Evolutionary conservation across 768 basidiomycete genomes (phyloP).

Genomic region (Calvatia gigantea): DNA sequence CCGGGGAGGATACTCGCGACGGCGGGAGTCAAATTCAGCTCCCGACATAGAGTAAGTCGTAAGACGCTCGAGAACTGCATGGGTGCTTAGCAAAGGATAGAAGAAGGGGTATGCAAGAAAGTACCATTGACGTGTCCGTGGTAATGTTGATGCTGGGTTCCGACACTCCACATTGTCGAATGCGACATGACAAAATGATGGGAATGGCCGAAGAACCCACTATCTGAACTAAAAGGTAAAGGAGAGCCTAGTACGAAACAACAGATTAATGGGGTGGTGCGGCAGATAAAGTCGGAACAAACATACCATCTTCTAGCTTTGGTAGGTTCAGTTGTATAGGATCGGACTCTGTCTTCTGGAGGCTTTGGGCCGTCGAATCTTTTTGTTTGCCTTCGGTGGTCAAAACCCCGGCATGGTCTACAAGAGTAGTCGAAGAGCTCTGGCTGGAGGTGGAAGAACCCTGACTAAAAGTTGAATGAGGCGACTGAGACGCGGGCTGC

Average conservation of each 20-base stretch:
- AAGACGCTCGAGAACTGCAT: not conserved
- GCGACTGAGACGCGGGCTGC: not conserved
- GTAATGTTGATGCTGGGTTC: slow-evolving; percentile 1
- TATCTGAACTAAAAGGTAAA: too few species aligned
- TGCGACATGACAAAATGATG: slow-evolving; percentile 1
- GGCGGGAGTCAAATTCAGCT: not conserved
- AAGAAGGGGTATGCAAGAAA: not conserved
- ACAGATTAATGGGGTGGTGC: not conserved
- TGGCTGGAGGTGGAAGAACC: not conserved
- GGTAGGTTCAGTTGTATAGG: not conserved
- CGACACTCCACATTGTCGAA: slow-evolving; percentile 1
- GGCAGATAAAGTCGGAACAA: not conserved
- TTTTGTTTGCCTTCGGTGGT: not conserved
- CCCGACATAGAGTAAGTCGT: not conserved
- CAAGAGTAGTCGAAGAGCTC: not conserved
- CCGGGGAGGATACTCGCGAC: slow-evolving; percentile 1
- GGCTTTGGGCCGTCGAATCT: not conserved
- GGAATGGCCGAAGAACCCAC: not conserved
- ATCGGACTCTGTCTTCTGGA: not conserved
- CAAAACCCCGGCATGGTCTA: not conserved
- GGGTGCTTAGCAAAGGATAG: too few species aligned
- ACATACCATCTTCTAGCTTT: not conserved
- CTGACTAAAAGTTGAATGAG: not conserved
- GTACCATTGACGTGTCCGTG: not conserved
- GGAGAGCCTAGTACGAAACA: not conserved